Percentiles rank a stretch among this genome's conserved stretches.
Conservation (phyloP, 768 basidiomycete genomes). For the Rhodotorula sphaerocarpa region DNA sequence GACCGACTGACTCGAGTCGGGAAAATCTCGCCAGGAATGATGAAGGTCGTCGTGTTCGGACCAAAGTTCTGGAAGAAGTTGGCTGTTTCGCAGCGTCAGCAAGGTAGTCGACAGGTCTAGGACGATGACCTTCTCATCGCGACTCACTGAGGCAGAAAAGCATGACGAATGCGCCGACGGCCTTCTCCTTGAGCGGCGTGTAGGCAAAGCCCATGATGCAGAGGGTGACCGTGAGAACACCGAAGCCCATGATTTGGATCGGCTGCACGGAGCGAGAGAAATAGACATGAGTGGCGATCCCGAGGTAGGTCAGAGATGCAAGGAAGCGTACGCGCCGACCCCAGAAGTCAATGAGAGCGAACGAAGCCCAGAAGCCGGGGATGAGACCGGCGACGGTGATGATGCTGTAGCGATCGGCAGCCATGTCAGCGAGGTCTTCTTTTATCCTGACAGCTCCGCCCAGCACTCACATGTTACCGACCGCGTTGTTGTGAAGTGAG, state of each 20-base stretch:
- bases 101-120: constrained; percentile 45
- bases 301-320: constrained; percentile 6
- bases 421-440: not conserved
- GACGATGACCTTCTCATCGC: too few relatives aligned
- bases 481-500: constrained; percentile 54
- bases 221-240: constrained; percentile 47
- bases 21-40: constrained; percentile 72
- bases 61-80: constrained; percentile 37
- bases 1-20: constrained; percentile 55
- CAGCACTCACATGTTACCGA: constrained; percentile 53
- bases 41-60: constrained; percentile 57
- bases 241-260: constrained; percentile 69
- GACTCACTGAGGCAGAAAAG: constrained; percentile 58
- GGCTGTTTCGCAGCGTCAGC: too few relatives aligned
- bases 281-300: not conserved
- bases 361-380: constrained; percentile 44
- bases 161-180: constrained; percentile 59
- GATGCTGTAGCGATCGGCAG: constrained; percentile 56
- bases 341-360: constrained; percentile 60
- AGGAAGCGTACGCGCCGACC: constrained; percentile 50
- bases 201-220: constrained; percentile 41
- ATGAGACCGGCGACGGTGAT: constrained; percentile 50
- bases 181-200: constrained; percentile 46
- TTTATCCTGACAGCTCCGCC: too few relatives aligned
- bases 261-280: not conserved